These are phyloP conservation scores for Fomitiporia mediterranea DNA, from an alignment of 1,284 basidiomycete genomes.

Conservation along the genomic window DNA sequence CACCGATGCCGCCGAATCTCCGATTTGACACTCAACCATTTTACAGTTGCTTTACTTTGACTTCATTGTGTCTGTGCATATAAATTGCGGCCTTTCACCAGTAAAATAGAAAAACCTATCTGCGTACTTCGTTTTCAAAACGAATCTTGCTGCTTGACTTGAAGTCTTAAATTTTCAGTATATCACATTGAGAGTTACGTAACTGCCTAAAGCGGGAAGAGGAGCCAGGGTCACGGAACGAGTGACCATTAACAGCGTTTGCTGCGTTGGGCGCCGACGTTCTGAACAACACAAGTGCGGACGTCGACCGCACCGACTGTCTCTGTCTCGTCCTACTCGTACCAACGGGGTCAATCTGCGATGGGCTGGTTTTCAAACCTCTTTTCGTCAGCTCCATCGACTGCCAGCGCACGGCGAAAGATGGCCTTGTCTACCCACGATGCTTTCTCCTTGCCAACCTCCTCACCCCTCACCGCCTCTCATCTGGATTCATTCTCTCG, in stretches of 20 bases:
- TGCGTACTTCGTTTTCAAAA: too few species aligned
- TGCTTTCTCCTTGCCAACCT: slow-evolving; percentile 72
- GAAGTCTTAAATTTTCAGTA: neutral
- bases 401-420: slow-evolving; percentile 45
- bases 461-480: slow-evolving; percentile 52
- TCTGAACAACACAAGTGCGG: slow-evolving; percentile 1
- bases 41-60: too few species aligned
- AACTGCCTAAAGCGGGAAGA: neutral
- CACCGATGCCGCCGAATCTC: neutral
- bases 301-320: slow-evolving; percentile 1
- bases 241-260: neutral
- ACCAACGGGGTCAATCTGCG: slow-evolving; percentile 4
- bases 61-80: too few species aligned
- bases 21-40: too few species aligned
- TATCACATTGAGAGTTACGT: neutral
- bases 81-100: too few species aligned
- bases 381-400: slow-evolving; percentile 45
- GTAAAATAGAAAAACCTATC: too few species aligned
- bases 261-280: slow-evolving; percentile 1
- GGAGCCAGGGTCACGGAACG: neutral
- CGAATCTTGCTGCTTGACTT: too few species aligned
- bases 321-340: neutral
- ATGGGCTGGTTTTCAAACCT: slow-evolving; percentile 72
- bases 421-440: slow-evolving; percentile 72
- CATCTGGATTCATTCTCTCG: slow-evolving; percentile 56